Evolutionary conservation across 805 yeast species (phyloP).

Genomic region (Wickerhamomyces bovis): DNA sequence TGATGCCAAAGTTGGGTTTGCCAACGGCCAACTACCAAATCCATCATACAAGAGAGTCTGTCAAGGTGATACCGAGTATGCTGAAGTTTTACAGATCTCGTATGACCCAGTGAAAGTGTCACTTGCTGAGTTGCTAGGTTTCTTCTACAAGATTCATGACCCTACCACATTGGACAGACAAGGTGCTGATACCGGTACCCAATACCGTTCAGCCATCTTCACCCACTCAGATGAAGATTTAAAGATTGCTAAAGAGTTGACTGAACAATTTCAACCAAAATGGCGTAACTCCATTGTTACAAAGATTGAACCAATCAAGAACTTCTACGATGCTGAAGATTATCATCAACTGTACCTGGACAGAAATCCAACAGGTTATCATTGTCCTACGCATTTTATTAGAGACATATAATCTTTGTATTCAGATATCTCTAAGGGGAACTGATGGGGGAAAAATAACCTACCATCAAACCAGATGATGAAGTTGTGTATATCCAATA

Average conservation of each 20-base stretch:
- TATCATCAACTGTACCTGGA: conserved; percentile 83
- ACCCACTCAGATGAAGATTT: conserved; percentile 46
- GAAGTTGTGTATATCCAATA: neutral
- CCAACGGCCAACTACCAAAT: conserved; percentile 57
- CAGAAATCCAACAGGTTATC: conserved; percentile 80
- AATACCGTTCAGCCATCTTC: conserved; percentile 82
- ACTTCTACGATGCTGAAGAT: conserved; percentile 91
- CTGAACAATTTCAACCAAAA: conserved; percentile 54
- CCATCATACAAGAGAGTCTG: conserved; percentile 75
- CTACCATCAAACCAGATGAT: neutral
- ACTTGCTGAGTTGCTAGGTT: conserved; percentile 61
- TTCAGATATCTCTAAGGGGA: neutral
- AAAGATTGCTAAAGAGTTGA: conserved; percentile 37
- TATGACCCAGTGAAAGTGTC: conserved; percentile 66
- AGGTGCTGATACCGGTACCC: conserved; percentile 87
- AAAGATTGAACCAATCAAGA: conserved; percentile 54
- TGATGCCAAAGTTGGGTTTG: conserved; percentile 84
- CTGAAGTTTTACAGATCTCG: conserved; percentile 80
- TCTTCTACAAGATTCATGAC: conserved; percentile 90
- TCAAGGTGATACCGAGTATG: conserved; percentile 63
- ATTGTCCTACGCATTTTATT: conserved; percentile 83
- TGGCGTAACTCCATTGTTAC: conserved; percentile 73
- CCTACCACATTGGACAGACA: conserved; percentile 81
- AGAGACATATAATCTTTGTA: conserved; percentile 36
- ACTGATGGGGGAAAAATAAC: neutral